These are phyloP conservation scores for Smittium mucronatum DNA, from an alignment of 371 early-diverging fungal species.

Conservation along the genomic window DNA sequence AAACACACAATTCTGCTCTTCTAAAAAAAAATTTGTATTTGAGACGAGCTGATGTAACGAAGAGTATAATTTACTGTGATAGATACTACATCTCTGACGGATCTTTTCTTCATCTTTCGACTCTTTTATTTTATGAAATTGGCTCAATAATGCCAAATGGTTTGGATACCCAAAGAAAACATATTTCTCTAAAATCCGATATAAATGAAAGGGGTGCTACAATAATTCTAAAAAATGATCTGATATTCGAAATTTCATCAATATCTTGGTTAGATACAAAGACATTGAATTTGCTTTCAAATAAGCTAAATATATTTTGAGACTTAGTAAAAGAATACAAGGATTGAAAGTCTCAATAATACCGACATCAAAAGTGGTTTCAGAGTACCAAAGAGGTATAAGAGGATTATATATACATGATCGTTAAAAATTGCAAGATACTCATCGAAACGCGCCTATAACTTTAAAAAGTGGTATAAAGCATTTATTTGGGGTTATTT, in stretches of 20 bases:
- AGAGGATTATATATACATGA: background rate
- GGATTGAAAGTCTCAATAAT: background rate
- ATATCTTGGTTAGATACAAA: background rate
- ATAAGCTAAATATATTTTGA: background rate
- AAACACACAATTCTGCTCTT: background rate
- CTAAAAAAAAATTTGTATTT: background rate
- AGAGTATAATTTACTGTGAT: background rate
- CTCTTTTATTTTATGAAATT: background rate
- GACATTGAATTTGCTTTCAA: background rate
- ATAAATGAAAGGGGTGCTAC: background rate
- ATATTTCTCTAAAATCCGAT: background rate
- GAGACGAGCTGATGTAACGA: background rate
- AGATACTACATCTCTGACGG: background rate
- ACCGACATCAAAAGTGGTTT: background rate
- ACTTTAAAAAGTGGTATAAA: background rate
- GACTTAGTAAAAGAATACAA: background rate
- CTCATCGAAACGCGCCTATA: background rate
- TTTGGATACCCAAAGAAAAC: background rate
- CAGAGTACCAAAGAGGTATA: background rate
- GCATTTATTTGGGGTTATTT: background rate
- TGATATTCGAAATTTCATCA: background rate
- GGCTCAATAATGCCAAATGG: background rate
- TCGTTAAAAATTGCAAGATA: background rate
- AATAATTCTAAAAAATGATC: background rate
- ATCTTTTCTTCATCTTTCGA: background rate